A percentile compares a stretch with the other conserved stretches of the same genome.
phyloP scores from a whole-genome alignment of 192 early-diverging fungal genomes.

The Jimgerdemannia flammicorona region DNA sequence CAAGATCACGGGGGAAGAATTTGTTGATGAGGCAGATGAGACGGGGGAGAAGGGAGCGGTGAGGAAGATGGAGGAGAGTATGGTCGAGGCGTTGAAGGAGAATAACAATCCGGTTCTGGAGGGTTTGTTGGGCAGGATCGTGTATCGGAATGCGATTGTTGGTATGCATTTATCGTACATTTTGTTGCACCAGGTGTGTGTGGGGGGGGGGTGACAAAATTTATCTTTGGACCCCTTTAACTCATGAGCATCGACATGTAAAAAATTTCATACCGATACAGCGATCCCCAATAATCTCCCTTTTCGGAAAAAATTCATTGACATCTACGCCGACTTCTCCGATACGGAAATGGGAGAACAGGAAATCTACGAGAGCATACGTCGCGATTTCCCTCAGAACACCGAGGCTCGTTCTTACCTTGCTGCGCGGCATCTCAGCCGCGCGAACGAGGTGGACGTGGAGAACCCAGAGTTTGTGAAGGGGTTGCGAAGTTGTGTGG shows the following conservation, averaged over 20 bases:
- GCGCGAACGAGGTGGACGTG: constrained; percentile 36
- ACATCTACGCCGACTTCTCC: constrained; percentile 55
- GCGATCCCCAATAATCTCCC: constrained; percentile 64
- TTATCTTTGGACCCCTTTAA: no score
- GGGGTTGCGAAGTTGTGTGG: constrained; percentile 34
- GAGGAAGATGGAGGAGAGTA: constrained; percentile 36
- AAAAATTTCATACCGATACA: neutral
- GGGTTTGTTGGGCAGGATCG: constrained; percentile 69
- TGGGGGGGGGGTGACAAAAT: neutral
- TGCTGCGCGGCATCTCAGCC: constrained; percentile 52
- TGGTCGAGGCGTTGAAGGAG: constrained; percentile 47
- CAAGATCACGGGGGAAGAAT: constrained; percentile 51
- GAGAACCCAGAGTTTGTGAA: constrained; percentile 23
- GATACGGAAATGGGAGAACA: constrained; percentile 41
- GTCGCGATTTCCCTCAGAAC: constrained; percentile 53
- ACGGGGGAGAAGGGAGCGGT: constrained; percentile 31
- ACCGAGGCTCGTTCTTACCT: constrained; percentile 51
- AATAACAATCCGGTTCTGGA: constrained; percentile 63
- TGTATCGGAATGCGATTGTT: constrained; percentile 78
- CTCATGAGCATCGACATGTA: no score
- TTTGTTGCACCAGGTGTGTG: no score
- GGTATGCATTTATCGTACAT: constrained; percentile 25
- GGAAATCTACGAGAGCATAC: constrained; percentile 47
- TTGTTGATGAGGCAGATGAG: constrained; percentile 38
- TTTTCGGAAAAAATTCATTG: constrained; percentile 72